Evolutionary conservation across 169 alveolate species (phyloP).

Genomic region (Amoebophrya sp.): DNA sequence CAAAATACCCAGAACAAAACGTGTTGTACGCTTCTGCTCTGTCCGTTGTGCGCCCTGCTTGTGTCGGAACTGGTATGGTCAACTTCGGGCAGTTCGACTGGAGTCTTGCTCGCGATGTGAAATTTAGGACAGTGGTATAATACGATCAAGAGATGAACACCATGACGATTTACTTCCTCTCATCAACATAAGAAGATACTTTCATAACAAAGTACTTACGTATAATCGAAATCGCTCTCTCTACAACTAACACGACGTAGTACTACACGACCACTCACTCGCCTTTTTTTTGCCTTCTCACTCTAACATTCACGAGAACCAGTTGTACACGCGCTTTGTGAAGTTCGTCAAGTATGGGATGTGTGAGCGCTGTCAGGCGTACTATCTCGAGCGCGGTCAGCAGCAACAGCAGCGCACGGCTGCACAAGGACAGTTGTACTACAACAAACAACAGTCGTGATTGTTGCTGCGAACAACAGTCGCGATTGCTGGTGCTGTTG

Average conservation of each 20-base stretch:
- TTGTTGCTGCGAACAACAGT: not conserved
- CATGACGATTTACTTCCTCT: too few species aligned
- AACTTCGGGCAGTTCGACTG: slow-evolving; percentile 24
- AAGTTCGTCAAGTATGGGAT: slow-evolving; percentile 14
- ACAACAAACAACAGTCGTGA: not conserved
- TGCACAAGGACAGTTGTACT: not conserved
- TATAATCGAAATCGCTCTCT: too few species aligned
- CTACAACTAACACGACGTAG: too few species aligned
- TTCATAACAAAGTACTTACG: too few species aligned
- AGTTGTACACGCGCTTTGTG: not conserved
- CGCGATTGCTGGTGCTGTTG: too few species aligned
- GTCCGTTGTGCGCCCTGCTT: not conserved
- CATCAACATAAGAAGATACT: too few species aligned
- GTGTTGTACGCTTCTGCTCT: not conserved
- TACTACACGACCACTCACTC: too few species aligned
- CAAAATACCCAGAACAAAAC: not conserved
- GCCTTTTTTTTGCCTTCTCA: too few species aligned
- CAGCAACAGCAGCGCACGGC: not conserved
- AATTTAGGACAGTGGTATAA: too few species aligned
- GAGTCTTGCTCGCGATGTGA: not conserved
- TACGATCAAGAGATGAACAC: too few species aligned
- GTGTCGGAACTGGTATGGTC: not conserved
- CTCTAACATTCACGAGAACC: too few species aligned
- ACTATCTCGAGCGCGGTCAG: not conserved
- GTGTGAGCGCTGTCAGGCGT: not conserved